Evolutionary conservation across 192 early-diverging fungal genomes (phyloP).

Genomic region (Rhizophagus clarus): DNA sequence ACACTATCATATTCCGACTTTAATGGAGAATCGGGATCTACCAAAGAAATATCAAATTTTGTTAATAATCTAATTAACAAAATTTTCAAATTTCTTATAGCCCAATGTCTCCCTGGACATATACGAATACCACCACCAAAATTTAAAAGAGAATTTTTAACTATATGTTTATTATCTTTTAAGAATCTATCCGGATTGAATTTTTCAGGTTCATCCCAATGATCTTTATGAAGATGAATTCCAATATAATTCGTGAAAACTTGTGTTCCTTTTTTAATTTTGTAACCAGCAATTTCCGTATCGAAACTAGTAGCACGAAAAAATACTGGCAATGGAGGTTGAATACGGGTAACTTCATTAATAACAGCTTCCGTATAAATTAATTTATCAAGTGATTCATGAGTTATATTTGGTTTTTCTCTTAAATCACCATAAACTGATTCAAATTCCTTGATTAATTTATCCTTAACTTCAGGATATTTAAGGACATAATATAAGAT

Average conservation of each 20-base stretch:
- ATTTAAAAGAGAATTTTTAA: not conserved
- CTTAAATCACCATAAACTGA: not conserved
- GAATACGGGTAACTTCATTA: not conserved
- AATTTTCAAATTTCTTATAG: not conserved
- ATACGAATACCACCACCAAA: slow-evolving; percentile 2
- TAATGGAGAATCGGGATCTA: not conserved
- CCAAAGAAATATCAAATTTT: not conserved
- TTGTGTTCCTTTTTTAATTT: not conserved
- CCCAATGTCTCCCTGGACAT: slow-evolving; percentile 13
- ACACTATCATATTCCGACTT: not conserved
- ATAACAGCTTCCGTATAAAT: slow-evolving; percentile 12
- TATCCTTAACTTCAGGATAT: not conserved
- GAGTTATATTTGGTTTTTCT: not conserved
- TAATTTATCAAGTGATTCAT: slow-evolving; percentile 12
- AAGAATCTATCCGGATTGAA: slow-evolving; percentile 3
- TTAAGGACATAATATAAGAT: not conserved
- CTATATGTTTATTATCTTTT: not conserved
- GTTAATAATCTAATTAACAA: not conserved
- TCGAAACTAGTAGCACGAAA: not conserved
- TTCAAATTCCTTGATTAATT: slow-evolving; percentile 1
- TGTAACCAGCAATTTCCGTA: slow-evolving; percentile 6
- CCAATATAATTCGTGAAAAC: not conserved
- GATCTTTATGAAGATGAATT: not conserved
- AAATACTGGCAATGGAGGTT: not conserved
- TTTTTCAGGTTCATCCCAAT: not conserved